Evolutionary conservation across 2,329 filamentous ascomycete genomes (phyloP).

Genomic region (Xylariales sp.): DNA sequence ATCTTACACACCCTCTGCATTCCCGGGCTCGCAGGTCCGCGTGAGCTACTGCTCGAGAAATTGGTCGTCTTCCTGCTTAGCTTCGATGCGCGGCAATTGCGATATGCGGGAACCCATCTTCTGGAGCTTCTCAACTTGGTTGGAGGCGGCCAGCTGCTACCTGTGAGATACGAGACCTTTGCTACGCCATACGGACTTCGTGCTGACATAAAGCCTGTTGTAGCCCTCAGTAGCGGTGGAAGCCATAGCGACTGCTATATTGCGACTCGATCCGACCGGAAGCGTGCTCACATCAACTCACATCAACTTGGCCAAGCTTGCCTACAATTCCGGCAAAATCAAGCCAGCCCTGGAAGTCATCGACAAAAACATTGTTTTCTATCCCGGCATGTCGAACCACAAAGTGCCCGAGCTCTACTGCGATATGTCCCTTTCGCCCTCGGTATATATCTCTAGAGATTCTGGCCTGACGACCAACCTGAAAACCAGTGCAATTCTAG

Average conservation of each 20-base stretch:
- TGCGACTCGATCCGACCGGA: constrained; percentile 62
- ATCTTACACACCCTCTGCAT: constrained; percentile 38
- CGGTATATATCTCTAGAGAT: constrained; percentile 54
- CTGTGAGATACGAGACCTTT: constrained; percentile 15
- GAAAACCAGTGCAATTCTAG: constrained; percentile 49
- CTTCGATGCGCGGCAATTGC: constrained; percentile 48
- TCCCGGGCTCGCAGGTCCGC: constrained; percentile 21
- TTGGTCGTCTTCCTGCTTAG: constrained; percentile 39
- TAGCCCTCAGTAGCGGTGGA: constrained; percentile 44
- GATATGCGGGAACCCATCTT: constrained; percentile 43
- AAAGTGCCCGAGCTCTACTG: constrained; percentile 37
- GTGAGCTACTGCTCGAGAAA: constrained; percentile 31
- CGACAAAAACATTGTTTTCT: constrained; percentile 62
- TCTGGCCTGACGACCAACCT: constrained; percentile 55
- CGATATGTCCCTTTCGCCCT: constrained; percentile 39
- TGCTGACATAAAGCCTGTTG: too few relatives aligned
- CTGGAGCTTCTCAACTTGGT: constrained; percentile 38
- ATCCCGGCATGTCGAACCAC: constrained; percentile 43
- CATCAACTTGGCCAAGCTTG: constrained; percentile 51
- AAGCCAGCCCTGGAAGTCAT: constrained; percentile 56
- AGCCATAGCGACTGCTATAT: constrained; percentile 47
- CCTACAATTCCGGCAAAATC: constrained; percentile 51
- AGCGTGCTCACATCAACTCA: constrained; percentile 64
- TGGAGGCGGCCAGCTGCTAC: constrained; percentile 29
- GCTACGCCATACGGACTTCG: too few relatives aligned